These are phyloP conservation scores for Pseudogymnoascus sp. DNA, from an alignment of 2,329 filamentous ascomycete species.

Conservation along the genomic window DNA sequence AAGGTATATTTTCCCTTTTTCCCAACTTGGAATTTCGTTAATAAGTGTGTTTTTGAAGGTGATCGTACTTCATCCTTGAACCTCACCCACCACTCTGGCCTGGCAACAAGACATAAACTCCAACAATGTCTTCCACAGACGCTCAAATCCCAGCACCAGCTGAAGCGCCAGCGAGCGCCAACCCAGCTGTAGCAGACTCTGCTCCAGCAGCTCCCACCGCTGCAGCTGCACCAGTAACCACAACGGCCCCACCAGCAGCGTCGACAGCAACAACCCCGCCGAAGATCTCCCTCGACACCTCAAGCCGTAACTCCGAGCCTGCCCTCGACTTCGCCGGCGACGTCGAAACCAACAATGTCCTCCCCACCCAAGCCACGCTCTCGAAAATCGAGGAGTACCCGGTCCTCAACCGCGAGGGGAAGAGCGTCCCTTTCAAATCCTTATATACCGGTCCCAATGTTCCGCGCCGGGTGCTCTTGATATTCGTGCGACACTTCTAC, in stretches of 20 bases:
- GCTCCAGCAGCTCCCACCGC: not conserved
- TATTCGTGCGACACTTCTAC: slow-evolving; percentile 34
- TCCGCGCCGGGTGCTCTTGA: slow-evolving; percentile 27
- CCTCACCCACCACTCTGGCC: not conserved
- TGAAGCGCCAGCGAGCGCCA: not conserved
- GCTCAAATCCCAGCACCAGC: not conserved
- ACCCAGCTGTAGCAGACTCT: not conserved
- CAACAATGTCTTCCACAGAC: slow-evolving; percentile 2
- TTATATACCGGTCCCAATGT: slow-evolving; percentile 29
- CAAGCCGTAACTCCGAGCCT: slow-evolving; percentile 6
- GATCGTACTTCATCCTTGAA: not conserved
- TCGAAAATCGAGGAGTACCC: slow-evolving; percentile 39
- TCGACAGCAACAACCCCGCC: not conserved
- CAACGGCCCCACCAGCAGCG: not conserved
- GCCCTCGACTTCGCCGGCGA: slow-evolving; percentile 49
- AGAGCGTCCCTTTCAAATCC: slow-evolving; percentile 26
- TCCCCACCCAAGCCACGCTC: slow-evolving; percentile 45
- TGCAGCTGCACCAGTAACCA: not conserved
- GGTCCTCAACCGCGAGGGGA: slow-evolving; percentile 27
- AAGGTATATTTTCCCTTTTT: not conserved
- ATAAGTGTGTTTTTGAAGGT: not conserved
- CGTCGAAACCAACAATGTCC: slow-evolving; percentile 46
- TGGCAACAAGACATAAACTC: not conserved
- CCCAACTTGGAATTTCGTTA: not conserved
- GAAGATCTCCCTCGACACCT: not conserved